Percentiles rank a stretch among this genome's conserved stretches.
These are phyloP conservation scores for Microcera coccophila DNA, from an alignment of 2,329 filamentous ascomycete species.

Conservation along the genomic window DNA sequence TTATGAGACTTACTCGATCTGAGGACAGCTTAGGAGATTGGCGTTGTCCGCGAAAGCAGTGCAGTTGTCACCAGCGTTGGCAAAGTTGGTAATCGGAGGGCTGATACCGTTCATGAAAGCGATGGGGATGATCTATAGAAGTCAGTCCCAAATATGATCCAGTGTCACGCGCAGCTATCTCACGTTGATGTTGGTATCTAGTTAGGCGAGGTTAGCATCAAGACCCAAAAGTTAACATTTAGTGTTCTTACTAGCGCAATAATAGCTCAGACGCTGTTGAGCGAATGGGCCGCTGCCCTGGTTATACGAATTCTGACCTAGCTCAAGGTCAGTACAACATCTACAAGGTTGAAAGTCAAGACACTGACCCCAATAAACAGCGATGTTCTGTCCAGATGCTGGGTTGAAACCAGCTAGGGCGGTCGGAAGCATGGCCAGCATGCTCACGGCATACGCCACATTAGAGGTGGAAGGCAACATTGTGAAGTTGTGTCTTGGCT, in stretches of 20 bases:
- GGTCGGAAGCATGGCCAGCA: conserved; percentile 26
- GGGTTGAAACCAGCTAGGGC: conserved; percentile 43
- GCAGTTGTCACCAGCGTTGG: conserved; percentile 60
- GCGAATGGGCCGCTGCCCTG: conserved; percentile 26
- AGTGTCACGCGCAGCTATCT: neutral
- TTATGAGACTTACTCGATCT: conserved; percentile 54
- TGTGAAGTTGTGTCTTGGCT: neutral
- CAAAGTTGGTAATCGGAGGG: conserved; percentile 57
- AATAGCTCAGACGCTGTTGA: conserved; percentile 11
- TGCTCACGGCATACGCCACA: conserved; percentile 15
- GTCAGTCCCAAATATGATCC: neutral
- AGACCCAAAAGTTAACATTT: neutral
- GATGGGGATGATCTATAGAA: conserved; percentile 51
- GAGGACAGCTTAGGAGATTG: conserved; percentile 55
- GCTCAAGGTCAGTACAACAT: conserved; percentile 4
- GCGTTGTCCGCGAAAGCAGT: conserved; percentile 53
- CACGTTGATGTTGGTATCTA: conserved; percentile 30
- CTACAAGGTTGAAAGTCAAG: neutral
- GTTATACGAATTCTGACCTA: conserved; percentile 58
- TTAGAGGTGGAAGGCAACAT: neutral
- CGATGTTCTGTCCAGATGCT: conserved; percentile 50
- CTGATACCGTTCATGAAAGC: conserved; percentile 60
- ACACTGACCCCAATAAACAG: conserved; percentile 61
- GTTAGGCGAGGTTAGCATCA: neutral
- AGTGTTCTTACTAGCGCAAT: conserved; percentile 12